Percentiles rank a stretch among this genome's conserved stretches.
Conservation (phyloP, 345 rosid genomes). For the Camelina sativa region DNA sequence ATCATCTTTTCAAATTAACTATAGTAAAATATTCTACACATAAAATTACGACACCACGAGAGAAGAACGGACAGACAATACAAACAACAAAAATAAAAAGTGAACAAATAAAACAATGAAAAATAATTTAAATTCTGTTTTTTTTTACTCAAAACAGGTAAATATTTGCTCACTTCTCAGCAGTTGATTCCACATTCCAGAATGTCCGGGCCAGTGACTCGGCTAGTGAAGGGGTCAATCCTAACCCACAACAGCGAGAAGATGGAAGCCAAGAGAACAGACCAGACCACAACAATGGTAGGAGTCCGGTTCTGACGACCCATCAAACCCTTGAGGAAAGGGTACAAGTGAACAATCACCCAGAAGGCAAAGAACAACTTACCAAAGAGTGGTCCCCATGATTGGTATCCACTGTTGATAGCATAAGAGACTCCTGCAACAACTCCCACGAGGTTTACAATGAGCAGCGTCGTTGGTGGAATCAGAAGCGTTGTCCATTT, state of each 20-base stretch:
- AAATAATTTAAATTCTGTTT: slow-evolving; percentile 21
- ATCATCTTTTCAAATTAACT: slow-evolving; percentile 13
- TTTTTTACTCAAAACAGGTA: neutral
- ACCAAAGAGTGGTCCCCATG: slow-evolving; percentile 98
- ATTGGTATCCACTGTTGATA: slow-evolving; percentile 85
- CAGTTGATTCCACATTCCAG: slow-evolving; percentile 90
- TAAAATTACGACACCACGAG: slow-evolving; percentile 23
- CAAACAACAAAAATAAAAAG: slow-evolving; percentile 30
- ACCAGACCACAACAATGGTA: slow-evolving; percentile 93
- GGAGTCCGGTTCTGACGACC: slow-evolving; percentile 97
- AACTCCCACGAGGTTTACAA: slow-evolving; percentile 83
- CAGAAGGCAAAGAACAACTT: slow-evolving; percentile 91
- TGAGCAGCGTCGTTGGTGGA: slow-evolving; percentile 91
- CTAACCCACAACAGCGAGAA: slow-evolving; percentile 94
- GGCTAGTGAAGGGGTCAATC: slow-evolving; percentile 83
- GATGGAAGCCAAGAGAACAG: slow-evolving; percentile 86
- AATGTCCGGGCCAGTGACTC: slow-evolving; percentile 80
- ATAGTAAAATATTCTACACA: slow-evolving; percentile 29
- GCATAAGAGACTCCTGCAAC: slow-evolving; percentile 91
- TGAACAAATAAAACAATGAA: slow-evolving; percentile 42
- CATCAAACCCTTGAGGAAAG: slow-evolving; percentile 97
- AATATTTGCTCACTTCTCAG: slow-evolving; percentile 36
- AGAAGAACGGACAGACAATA: slow-evolving; percentile 31
- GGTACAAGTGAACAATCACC: slow-evolving; percentile 93
- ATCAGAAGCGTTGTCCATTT: slow-evolving; percentile 95